These are phyloP conservation scores for Strobilomyces confusus DNA, from an alignment of 768 basidiomycete species.

Conservation along the genomic window DNA sequence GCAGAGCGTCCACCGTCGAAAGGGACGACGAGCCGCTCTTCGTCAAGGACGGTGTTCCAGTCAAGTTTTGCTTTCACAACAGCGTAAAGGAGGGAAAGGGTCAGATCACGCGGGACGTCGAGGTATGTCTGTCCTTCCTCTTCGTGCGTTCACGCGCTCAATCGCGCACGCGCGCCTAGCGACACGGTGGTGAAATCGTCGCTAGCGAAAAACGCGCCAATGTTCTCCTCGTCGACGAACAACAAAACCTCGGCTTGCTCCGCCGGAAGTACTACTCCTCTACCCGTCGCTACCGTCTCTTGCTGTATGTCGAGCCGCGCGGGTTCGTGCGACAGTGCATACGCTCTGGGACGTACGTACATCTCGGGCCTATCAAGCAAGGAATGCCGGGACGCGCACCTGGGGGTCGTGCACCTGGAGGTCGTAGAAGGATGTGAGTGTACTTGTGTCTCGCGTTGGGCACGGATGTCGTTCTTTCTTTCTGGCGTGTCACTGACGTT, in stretches of 20 bases:
- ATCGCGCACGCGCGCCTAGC: slow-evolving; percentile 3
- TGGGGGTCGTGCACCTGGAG: not conserved
- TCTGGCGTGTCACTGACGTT: too few relatives aligned
- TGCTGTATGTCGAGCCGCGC: slow-evolving; percentile 21
- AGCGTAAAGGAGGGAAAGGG: slow-evolving; percentile 23
- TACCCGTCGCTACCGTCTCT: slow-evolving; percentile 9
- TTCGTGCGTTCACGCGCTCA: not conserved
- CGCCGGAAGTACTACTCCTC: slow-evolving; percentile 26
- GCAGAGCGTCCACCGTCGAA: not conserved
- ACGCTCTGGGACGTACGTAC: slow-evolving; percentile 10
- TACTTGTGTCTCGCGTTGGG: not conserved
- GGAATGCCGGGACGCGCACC: slow-evolving; percentile 25
- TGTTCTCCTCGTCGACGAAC: slow-evolving; percentile 30
- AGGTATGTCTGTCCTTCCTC: slow-evolving; percentile 14
- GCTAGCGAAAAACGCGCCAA: slow-evolving; percentile 14
- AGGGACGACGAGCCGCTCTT: slow-evolving; percentile 18
- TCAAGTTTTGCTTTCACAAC: slow-evolving; percentile 27
- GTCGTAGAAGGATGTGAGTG: slow-evolving; percentile 6
- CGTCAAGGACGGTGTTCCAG: slow-evolving; percentile 16
- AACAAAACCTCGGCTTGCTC: slow-evolving; percentile 23
- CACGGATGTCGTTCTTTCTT: not conserved
- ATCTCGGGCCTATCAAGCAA: not conserved
- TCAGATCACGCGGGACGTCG: slow-evolving; percentile 18
- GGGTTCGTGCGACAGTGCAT: slow-evolving; percentile 27
- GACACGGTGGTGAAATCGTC: slow-evolving; percentile 20